These are phyloP conservation scores for Terana coerulea DNA, from an alignment of 768 basidiomycete genomes.

Conservation along the genomic window DNA sequence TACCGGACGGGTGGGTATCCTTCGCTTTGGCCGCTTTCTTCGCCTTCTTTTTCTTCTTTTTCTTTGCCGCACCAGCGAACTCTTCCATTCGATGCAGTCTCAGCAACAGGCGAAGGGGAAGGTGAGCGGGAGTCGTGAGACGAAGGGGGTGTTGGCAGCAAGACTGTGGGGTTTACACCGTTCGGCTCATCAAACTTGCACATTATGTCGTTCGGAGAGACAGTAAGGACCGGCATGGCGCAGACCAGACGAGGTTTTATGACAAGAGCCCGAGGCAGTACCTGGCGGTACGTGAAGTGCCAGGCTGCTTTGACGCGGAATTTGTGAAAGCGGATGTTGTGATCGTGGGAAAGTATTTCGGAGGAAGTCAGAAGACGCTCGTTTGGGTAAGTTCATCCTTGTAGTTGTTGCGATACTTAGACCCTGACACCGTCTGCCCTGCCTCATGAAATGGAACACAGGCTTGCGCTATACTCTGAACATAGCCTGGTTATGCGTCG, in stretches of 20 bases:
- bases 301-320: not conserved
- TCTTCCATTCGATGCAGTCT: slow-evolving; percentile 22
- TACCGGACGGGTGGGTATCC: slow-evolving; percentile 6
- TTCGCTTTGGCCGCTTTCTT: slow-evolving; percentile 44
- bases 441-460: too few relatives aligned
- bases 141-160: slow-evolving; percentile 5
- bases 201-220: not conserved
- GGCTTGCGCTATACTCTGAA: too few relatives aligned
- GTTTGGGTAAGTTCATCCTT: too few relatives aligned
- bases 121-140: slow-evolving; percentile 22
- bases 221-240: slow-evolving; percentile 6
- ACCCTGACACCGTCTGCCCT: too few relatives aligned
- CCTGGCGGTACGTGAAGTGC: not conserved
- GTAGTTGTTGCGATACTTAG: not conserved
- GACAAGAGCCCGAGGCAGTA: not conserved
- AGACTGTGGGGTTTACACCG: not conserved
- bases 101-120: slow-evolving; percentile 21
- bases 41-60: slow-evolving; percentile 65
- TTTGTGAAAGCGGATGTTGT: slow-evolving; percentile 4
- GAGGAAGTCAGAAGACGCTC: too few relatives aligned
- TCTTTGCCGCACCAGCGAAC: slow-evolving; percentile 40
- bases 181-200: slow-evolving; percentile 1
- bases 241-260: not conserved
- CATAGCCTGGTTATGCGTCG: not conserved
- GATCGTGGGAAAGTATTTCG: slow-evolving; percentile 1